Percentiles rank a stretch among this genome's conserved stretches.
Evolutionary conservation across 2,329 filamentous ascomycete genomes (phyloP).

Genomic region (Paecilomyces sp.): DNA sequence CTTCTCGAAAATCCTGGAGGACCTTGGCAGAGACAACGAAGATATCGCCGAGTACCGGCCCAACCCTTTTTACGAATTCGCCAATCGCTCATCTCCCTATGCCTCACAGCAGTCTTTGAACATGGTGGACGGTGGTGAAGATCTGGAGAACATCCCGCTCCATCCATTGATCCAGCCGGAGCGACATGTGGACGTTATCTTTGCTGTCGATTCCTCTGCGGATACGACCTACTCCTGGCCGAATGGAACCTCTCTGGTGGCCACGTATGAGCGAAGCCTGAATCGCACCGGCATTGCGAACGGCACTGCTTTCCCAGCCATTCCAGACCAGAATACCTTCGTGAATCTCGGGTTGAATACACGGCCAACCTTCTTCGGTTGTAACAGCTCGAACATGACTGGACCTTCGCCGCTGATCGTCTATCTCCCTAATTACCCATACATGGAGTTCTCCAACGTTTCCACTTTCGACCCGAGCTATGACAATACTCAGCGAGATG

Average conservation of each 20-base stretch:
- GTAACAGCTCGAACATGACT: slow-evolving; percentile 59
- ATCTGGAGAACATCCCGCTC: slow-evolving; percentile 71
- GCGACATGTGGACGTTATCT: slow-evolving; percentile 71
- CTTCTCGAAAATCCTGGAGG: slow-evolving; percentile 45
- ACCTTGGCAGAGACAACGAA: slow-evolving; percentile 52
- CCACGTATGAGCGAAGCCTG: slow-evolving; percentile 63
- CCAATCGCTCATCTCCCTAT: slow-evolving; percentile 53
- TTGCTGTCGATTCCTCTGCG: slow-evolving; percentile 70
- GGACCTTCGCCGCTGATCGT: slow-evolving; percentile 61
- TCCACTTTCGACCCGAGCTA: slow-evolving; percentile 68
- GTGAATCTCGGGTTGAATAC: slow-evolving; percentile 69
- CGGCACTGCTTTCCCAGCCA: slow-evolving; percentile 61
- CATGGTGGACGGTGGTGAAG: slow-evolving; percentile 71
- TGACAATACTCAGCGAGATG: slow-evolving; percentile 60
- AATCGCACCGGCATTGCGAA: slow-evolving; percentile 52
- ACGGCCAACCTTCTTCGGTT: slow-evolving; percentile 74
- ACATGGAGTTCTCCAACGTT: slow-evolving; percentile 67
- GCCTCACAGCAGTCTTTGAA: slow-evolving; percentile 51
- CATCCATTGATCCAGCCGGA: slow-evolving; percentile 68
- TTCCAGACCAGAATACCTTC: slow-evolving; percentile 71
- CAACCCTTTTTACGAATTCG: slow-evolving; percentile 68
- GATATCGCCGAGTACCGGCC: slow-evolving; percentile 69
- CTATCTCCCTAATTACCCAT: slow-evolving; percentile 83
- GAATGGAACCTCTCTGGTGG: slow-evolving; percentile 67
- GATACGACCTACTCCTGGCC: slow-evolving; percentile 66